Evolutionary conservation across 1,284 basidiomycete genomes (phyloP), one percentile per base, ranked within the genome.

Genomic region (Wolfiporia cocos): DNA sequence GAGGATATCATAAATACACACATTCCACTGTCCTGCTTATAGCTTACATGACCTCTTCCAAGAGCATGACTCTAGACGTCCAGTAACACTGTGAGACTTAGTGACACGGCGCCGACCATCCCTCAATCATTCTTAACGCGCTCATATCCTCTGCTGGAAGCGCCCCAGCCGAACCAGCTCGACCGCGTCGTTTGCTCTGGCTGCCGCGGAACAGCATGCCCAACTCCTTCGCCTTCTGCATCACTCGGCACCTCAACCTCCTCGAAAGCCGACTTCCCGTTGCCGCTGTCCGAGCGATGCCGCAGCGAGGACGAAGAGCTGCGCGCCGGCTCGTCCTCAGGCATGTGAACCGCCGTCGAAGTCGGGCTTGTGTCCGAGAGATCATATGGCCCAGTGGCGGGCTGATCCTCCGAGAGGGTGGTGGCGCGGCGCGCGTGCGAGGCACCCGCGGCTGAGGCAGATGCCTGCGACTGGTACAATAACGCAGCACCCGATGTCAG

Each of bases 191-290:
- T 39, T 19, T 57, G 49, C 9, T 42, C 42, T 14, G 53, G 54
- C 29, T 22, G 22, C 35, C 41, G 44, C 10, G 37, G 39, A 20
- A 34, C 42, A 1, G 42, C 36, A 12, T 50, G 47, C 12, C 53
- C 54, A 2, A 62, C 62, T 37, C 73, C 71, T 48, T 81, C 76
- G 3, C 74, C 77, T 49, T 85, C 82, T 21, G 68, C 71, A 49
- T 86, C 83, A 45, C 76, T 80, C 31, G 74, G 75, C 19, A 79
- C 74, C 47, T 80, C 77, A 3, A 78, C 70, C 61, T 84, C 80
- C 53, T 84, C 83, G 47, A 79, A 78, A 37, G 55, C 50, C 34
- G 55, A 54, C 49, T 60, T 64, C 1, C 67, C 66, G 37, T 60
- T 57, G 32, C 62, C 57, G 14, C 59, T 63, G 10, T 59, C 62